Evolutionary conservation across 2,329 filamentous ascomycete genomes (phyloP).

Genomic region (Botrytis fabae): DNA sequence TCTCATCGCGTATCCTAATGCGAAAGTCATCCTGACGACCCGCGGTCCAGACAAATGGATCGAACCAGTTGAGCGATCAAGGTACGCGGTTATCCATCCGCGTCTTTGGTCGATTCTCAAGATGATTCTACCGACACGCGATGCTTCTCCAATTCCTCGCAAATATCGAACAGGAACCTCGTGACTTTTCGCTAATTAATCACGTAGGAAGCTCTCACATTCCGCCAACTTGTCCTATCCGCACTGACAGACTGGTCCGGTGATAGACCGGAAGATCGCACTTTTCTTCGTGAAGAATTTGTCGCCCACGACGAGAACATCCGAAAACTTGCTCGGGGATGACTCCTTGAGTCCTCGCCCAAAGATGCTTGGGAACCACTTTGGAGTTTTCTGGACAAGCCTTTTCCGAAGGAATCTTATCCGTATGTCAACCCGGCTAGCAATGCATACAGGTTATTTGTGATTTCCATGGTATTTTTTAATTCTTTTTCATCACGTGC

Average conservation of each 20-base stretch:
- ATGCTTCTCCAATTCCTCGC: background rate
- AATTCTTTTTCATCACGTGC: background rate
- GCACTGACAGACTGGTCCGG: background rate
- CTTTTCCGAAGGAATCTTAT: background rate
- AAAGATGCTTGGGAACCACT: constrained; percentile 4
- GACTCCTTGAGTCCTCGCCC: background rate
- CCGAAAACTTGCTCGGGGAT: background rate
- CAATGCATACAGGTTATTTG: background rate
- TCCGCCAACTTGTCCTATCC: background rate
- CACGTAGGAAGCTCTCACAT: background rate
- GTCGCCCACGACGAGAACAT: background rate
- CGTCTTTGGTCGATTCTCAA: background rate
- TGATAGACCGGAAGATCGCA: background rate
- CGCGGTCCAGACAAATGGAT: background rate
- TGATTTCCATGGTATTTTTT: background rate
- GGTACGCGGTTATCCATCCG: background rate
- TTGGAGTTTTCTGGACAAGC: background rate
- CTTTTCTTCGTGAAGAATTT: background rate
- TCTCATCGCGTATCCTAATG: background rate
- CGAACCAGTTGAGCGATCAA: background rate
- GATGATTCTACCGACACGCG: background rate
- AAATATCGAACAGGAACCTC: background rate
- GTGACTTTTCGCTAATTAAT: background rate
- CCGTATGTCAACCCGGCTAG: background rate
- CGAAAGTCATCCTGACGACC: background rate